Base-by-base conservation (phyloP, 148 eudicot genomes). In the Rhododendron kiyosumense region DNA sequence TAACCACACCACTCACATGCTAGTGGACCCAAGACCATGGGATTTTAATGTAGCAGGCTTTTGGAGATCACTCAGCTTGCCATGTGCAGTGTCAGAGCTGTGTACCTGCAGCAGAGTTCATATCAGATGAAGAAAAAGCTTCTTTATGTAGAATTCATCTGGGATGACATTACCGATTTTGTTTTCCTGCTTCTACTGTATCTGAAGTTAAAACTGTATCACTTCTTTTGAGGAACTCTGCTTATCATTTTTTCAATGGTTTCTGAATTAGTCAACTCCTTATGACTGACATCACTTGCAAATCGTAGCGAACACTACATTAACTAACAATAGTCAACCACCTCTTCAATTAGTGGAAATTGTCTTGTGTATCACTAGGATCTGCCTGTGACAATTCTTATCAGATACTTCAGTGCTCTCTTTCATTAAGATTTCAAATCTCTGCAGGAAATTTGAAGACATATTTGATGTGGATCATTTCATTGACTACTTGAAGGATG, bases 391-490 rank as follows among this genome's bases (percentile, higher is more conserved):
- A 32, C 51, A 76, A 43, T 77, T 76, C 71, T 22, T n/a, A 36
- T 43, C 48, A 32, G 59, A 61, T 57, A 63, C 79, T 80, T 45
- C 10, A 75, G 12, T 51, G 77, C n/a, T 78, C 49, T 18, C 34
- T 81, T 57, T 61, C 36, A 61, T 18, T 65, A 61, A 28, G 77
- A 1, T 20, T 67, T 81, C 54, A 52, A 67, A 82, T 84, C 38
- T 65, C 46, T 92, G 86, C 92, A 96, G 99, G 94, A 96, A 96
- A 87, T 92, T 95, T 85, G 98, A 97, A 93, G 99, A 97, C 86
- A 95, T 97, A 83, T 97, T 97, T 91, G 98, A 97, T 87, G 99
- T 97, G 49, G 98, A 97, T 91, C 98, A 97, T 93, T 97, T 97
- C 88, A 95, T 97, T 87, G 98, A 97, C 88, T 97, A 97, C 91